phyloP scores from a whole-genome alignment of 2,329 filamentous ascomycete genomes.

The Herpotrichia juniperi region DNA sequence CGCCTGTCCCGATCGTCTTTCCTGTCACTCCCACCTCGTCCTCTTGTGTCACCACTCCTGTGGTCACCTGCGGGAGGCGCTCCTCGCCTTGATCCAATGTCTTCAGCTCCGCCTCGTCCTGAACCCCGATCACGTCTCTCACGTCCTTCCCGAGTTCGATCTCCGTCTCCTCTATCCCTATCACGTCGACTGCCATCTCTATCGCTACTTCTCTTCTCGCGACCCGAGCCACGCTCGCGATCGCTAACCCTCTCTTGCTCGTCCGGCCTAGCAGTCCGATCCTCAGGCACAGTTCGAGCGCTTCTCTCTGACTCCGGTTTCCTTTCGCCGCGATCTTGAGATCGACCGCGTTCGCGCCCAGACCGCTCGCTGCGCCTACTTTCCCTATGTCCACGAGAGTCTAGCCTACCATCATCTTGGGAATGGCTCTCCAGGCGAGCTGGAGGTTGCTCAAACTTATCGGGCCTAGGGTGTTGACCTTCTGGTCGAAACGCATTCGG shows the following conservation, averaged over 20 bases:
- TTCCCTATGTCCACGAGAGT: constrained; percentile 36
- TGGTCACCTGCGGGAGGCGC: constrained; percentile 9
- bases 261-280: constrained; percentile 23
- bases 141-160: constrained; percentile 21
- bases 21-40: constrained; percentile 13
- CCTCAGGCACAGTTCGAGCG: constrained; percentile 23
- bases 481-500: constrained; percentile 28
- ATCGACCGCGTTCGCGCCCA: constrained; percentile 29
- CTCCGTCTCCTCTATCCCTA: constrained; percentile 27
- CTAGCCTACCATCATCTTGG: constrained; percentile 32
- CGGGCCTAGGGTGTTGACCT: constrained; percentile 24
- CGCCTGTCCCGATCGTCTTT: constrained; percentile 25
- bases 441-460: constrained; percentile 22
- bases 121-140: constrained; percentile 24
- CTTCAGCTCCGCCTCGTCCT: constrained; percentile 16
- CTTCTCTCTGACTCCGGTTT: constrained; percentile 33
- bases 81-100: constrained; percentile 10
- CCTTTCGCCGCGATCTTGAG: constrained; percentile 30
- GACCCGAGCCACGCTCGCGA: constrained; percentile 22
- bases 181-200: constrained; percentile 18
- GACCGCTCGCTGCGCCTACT: constrained; percentile 35
- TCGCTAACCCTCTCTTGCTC: constrained; percentile 28
- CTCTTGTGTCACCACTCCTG: constrained; percentile 12
- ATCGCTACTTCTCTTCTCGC: constrained; percentile 19
- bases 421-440: constrained; percentile 22